Base-by-base conservation (phyloP, 1,284 basidiomycete species). In the Irpex sp. region DNA sequence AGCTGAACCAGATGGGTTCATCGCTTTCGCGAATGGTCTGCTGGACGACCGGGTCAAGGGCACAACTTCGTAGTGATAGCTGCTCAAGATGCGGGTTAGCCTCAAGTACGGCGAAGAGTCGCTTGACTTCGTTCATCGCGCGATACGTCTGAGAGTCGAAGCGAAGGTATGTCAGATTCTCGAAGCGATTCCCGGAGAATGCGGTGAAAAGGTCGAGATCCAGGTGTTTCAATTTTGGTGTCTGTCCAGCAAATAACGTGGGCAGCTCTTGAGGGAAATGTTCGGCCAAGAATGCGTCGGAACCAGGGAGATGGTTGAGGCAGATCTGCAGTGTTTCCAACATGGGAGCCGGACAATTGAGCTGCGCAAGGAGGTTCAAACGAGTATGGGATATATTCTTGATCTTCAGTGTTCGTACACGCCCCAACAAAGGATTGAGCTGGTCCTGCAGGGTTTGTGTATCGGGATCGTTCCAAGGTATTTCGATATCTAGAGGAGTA, bases 21-120 rank as follows among this genome's bases (percentile, higher is more conserved):
- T 45, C 39, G 2, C n/a, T 45, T 12, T 12, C 39, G 12, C n/a
- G 14, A n/a, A n/a, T 45, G n/a, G 39, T n/a, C 39, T 45, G n/a
- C 37, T 28, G n/a, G 57, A 33, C 28, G 28, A 7, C 14, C 21
- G 23, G 18, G 21, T 9, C n/a, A 8, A 61, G 21, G 16, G 39
- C 35, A 37, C 60, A 58, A 16, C 19, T 9, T 45, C 45, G 47
- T n/a, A 61, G 19, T 9, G 51, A 51, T 8, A 61, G 21, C 45
- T 58, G 49, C 33, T 61, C 57, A 48, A 61, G 16, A 16, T 42
- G 18, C 9, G 57, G 60, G 39, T 19, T 58, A 9, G 51, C 51
- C 37, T 61, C 19, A 39, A 61, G 56, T 18, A 61, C 21, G 21
- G 51, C 8, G 57, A 61, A 37, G 4, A 61, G n/a, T n/a, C n/a